These are phyloP conservation scores for Thalassiosira livingstoniorum DNA, from an alignment of 352 stramenopile species.

Conservation along the genomic window DNA sequence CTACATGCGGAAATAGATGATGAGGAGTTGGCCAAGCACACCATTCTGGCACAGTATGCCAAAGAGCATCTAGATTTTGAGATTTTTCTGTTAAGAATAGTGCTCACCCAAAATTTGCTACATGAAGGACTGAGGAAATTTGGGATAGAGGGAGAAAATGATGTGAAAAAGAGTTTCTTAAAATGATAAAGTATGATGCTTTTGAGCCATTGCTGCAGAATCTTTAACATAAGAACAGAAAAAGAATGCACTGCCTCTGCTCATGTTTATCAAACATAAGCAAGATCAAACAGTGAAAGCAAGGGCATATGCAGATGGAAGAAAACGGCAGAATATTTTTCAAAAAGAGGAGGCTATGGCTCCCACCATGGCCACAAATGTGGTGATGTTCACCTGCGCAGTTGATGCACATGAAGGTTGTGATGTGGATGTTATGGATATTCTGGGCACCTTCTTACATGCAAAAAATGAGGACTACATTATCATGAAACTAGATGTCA, in stretches of 20 bases:
- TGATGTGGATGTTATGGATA: conserved; percentile 44
- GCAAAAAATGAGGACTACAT: conserved; percentile 29
- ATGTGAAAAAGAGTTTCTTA: neutral
- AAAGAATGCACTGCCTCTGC: neutral
- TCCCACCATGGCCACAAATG: conserved; percentile 49
- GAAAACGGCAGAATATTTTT: conserved; percentile 34
- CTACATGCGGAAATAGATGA: no score
- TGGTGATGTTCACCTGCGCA: conserved; percentile 43
- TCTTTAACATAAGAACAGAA: neutral
- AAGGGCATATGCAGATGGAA: neutral
- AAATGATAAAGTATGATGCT: neutral
- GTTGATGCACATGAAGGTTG: conserved; percentile 54
- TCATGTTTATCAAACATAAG: neutral
- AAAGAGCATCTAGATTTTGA: neutral
- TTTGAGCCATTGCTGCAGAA: neutral
- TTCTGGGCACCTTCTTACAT: conserved; percentile 58
- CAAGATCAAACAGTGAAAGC: neutral
- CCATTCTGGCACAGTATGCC: no score
- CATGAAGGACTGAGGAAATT: neutral
- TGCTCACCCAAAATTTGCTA: neutral
- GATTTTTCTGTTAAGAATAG: neutral
- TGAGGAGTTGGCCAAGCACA: no score
- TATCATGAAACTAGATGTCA: conserved; percentile 9
- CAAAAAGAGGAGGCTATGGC: conserved; percentile 48
- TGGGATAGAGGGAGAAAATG: neutral